Evolutionary conservation across 2,329 filamentous ascomycete species (phyloP).

Genomic region (Paecilomyces variotii): DNA sequence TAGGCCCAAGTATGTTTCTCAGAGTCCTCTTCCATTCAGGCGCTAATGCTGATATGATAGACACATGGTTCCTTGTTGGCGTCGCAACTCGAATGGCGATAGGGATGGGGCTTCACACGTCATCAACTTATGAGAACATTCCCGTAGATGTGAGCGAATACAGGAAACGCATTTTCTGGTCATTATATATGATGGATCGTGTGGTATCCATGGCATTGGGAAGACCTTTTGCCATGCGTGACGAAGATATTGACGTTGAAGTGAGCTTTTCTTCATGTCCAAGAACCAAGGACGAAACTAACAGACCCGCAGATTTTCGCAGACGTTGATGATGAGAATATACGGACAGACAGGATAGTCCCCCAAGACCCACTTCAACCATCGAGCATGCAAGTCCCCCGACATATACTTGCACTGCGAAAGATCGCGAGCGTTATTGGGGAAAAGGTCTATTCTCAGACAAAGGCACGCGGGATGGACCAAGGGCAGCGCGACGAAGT

Average conservation of each 20-base stretch:
- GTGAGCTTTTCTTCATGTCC: constrained; percentile 10
- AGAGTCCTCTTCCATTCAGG: neutral
- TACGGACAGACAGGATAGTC: constrained; percentile 14
- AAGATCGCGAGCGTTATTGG: constrained; percentile 37
- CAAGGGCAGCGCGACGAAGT: constrained; percentile 23
- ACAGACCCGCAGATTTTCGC: constrained; percentile 25
- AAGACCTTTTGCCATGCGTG: constrained; percentile 39
- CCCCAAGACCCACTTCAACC: constrained; percentile 21
- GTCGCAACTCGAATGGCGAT: constrained; percentile 37
- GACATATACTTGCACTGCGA: constrained; percentile 36
- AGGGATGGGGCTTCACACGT: constrained; percentile 36
- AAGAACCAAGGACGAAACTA: neutral
- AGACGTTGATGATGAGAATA: constrained; percentile 29
- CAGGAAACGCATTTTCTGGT: constrained; percentile 40
- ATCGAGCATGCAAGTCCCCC: constrained; percentile 32
- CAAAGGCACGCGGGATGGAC: constrained; percentile 7
- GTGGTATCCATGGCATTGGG: constrained; percentile 40
- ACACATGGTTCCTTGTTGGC: constrained; percentile 42
- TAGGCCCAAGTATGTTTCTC: constrained; percentile 35
- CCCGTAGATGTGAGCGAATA: constrained; percentile 26
- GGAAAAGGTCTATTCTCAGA: constrained; percentile 29
- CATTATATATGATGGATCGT: constrained; percentile 45
- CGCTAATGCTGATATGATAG: constrained; percentile 11
- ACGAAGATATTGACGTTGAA: constrained; percentile 39
- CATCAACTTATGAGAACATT: constrained; percentile 26